Conservation (phyloP, 768 basidiomycete genomes). For the Pleurotus platypus region DNA sequence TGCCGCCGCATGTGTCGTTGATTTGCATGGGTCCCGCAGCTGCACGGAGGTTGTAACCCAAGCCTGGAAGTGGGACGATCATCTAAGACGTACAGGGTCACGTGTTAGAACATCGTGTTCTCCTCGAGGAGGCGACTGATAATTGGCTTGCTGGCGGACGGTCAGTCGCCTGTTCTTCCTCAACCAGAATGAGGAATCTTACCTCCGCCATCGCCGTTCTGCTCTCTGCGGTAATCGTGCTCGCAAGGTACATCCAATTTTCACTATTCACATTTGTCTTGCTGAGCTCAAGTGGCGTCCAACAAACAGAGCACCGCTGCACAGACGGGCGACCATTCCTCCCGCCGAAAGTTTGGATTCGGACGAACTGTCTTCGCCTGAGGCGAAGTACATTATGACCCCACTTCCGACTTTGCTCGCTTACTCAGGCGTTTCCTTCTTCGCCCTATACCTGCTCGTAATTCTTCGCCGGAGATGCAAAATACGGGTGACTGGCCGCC, state of each 20-base stretch:
- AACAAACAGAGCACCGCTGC: slow-evolving; percentile 2
- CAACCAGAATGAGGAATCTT: slow-evolving; percentile 6
- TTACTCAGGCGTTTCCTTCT: slow-evolving; percentile 5
- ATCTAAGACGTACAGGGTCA: slow-evolving; percentile 7
- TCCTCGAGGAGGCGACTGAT: slow-evolving; percentile 4
- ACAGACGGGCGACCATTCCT: background rate
- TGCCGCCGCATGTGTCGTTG: too few species aligned
- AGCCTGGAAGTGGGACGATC: too few species aligned
- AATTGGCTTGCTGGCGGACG: slow-evolving; percentile 4
- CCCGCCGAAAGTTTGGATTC: background rate
- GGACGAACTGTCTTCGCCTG: background rate
- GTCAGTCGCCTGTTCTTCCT: slow-evolving; percentile 4
- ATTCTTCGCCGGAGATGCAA: background rate
- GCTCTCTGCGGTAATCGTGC: slow-evolving; percentile 4
- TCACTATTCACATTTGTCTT: background rate
- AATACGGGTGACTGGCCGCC: slow-evolving; percentile 2
- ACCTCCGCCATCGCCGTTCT: slow-evolving; percentile 8
- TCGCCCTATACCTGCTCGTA: slow-evolving; percentile 3
- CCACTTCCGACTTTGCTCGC: slow-evolving; percentile 2
- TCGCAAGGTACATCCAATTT: background rate
- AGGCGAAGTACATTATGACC: background rate
- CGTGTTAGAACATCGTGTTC: slow-evolving; percentile 5
- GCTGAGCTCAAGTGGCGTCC: background rate
- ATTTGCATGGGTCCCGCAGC: too few species aligned
- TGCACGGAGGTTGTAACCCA: too few species aligned